Evolutionary conservation across 2,329 filamentous ascomycete genomes (phyloP), one percentile per base, ranked within the genome.

Genomic region (Cladosporium sp.): DNA sequence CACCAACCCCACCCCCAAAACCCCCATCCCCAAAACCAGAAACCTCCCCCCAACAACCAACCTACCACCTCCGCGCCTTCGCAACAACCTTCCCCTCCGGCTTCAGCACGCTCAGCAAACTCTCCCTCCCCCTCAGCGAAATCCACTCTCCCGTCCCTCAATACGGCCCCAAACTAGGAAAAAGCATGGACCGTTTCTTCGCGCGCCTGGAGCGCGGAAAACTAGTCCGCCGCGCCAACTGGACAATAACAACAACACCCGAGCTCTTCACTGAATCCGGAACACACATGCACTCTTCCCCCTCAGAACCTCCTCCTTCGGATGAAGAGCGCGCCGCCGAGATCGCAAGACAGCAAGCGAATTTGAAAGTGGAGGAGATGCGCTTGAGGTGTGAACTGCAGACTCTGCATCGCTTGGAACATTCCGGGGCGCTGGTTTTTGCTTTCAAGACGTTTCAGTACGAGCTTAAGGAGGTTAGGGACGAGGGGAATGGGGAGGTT

Each of bases 391-490:
- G 72, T 55, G 82, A 85, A 63, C 68, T 79, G 27, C 82, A 85
- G 68, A 81, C 78, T 1, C 62, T 85, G 29, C 79, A 83, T 66
- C 72, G 82, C 1, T 62, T 85, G 20, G 79, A 79, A 3, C 55
- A 65, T 41, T 77, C 72, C 0, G 69, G 70, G 46, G 79, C 78
- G 7, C 43, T 84, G 16, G 72, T 83, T 0, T 85, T 85, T 65
- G 73, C 70, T 0, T 79, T 84, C 62, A 82, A 83, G 64, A 84
- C 82, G 13, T 84, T 83, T 62, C 67, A 74, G 51, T 83, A 84
- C 62, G 72, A 73, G 1, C 62, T 85, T 7, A 57, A 57, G 33
- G 70, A 79, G 43, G 66, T 85, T 39, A 80, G 78, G 58, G 72
- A 72, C 4, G 80, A 84, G 52, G 80, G 80, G 0, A 62, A 61